Conservation (phyloP, 768 basidiomycete species). For the Gloeopeniophorella convolvens region DNA sequence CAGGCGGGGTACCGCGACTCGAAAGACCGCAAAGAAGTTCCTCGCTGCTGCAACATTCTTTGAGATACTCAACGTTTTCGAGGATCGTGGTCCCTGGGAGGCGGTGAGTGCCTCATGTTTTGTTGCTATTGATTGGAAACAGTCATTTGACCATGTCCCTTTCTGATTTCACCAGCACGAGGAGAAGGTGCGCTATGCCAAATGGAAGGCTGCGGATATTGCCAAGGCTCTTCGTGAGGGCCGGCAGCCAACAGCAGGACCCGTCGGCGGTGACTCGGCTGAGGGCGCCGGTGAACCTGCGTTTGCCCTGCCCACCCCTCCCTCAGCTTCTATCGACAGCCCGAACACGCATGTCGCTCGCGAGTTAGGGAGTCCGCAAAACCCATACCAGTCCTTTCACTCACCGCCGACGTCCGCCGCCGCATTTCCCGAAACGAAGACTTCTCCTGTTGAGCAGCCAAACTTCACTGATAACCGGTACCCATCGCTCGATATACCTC, state of each 20-base stretch:
- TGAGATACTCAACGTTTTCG: constrained; percentile 76
- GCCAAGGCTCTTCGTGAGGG: constrained; percentile 95
- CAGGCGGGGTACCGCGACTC: constrained; percentile 64
- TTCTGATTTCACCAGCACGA: constrained; percentile 48
- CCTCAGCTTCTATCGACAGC: constrained; percentile 18
- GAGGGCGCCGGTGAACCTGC: constrained; percentile 22
- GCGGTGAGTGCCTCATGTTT: constrained; percentile 6
- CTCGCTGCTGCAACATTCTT: constrained; percentile 93
- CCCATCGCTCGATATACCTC: neutral
- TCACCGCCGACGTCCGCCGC: constrained; percentile 26
- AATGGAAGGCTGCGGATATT: constrained; percentile 97
- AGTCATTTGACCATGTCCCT: neutral
- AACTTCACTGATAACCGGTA: constrained; percentile 23
- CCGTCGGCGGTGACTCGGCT: constrained; percentile 42
- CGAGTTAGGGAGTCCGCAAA: neutral
- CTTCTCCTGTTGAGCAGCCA: neutral
- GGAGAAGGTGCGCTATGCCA: constrained; percentile 87
- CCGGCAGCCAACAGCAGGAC: constrained; percentile 72
- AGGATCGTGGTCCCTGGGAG: constrained; percentile 19
- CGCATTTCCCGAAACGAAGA: neutral
- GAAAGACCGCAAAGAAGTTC: constrained; percentile 92
- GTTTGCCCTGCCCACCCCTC: constrained; percentile 18
- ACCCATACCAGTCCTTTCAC: neutral
- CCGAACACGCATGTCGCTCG: constrained; percentile 1
- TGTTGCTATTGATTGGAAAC: neutral